phyloP scores from a whole-genome alignment of 257 asterid species.

The Rhazya stricta region DNA sequence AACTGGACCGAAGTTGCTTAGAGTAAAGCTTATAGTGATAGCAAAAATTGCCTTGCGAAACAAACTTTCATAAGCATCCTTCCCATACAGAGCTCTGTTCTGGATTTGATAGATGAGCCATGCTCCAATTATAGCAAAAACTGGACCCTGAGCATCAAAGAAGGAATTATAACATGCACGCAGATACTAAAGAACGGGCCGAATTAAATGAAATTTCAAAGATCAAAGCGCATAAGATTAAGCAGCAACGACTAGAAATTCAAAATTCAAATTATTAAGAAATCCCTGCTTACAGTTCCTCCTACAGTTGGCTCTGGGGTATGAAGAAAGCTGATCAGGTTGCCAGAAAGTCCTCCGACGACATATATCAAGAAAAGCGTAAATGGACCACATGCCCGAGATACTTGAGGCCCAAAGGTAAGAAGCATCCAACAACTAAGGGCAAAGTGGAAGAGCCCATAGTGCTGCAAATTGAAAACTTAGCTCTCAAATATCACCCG shows the following conservation, averaged over 20 bases:
- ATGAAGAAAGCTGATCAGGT: slow-evolving; percentile 73
- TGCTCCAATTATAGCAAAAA: slow-evolving; percentile 75
- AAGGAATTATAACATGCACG: slow-evolving; percentile 15
- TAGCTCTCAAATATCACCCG: background rate
- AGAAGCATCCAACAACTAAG: slow-evolving; percentile 68
- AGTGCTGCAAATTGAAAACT: slow-evolving; percentile 45
- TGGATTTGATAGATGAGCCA: slow-evolving; percentile 68
- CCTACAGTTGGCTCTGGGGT: slow-evolving; percentile 73
- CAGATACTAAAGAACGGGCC: background rate
- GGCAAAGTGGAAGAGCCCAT: slow-evolving; percentile 62
- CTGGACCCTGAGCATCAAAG: slow-evolving; percentile 48
- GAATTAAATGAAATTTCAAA: background rate
- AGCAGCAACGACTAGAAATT: background rate
- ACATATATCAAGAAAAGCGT: slow-evolving; percentile 59
- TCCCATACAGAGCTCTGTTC: slow-evolving; percentile 43
- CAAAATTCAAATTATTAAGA: background rate
- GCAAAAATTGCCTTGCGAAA: slow-evolving; percentile 46
- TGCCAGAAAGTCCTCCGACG: slow-evolving; percentile 81
- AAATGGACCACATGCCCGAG: slow-evolving; percentile 51
- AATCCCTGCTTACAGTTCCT: slow-evolving; percentile 61
- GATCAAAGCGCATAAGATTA: background rate
- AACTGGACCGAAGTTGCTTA: slow-evolving; percentile 59
- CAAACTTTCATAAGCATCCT: slow-evolving; percentile 44
- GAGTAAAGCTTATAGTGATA: slow-evolving; percentile 50
- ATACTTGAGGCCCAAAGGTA: slow-evolving; percentile 61